phyloP scores from a whole-genome alignment of 2,329 filamentous ascomycete species.

The Daldinia eschscholtzii region DNA sequence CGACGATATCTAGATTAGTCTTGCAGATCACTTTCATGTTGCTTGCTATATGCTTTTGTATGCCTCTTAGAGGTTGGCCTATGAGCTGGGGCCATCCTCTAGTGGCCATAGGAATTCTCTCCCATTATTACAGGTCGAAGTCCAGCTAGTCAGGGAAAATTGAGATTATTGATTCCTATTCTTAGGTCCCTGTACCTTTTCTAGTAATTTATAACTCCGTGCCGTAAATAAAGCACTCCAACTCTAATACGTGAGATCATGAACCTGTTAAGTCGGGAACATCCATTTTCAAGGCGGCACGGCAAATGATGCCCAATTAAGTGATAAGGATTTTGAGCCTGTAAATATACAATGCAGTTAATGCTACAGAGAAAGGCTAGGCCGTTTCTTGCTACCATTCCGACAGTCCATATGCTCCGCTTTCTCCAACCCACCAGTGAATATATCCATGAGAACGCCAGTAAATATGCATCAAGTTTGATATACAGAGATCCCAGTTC shows the following conservation, averaged over 20 bases:
- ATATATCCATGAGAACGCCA: conserved; percentile 2
- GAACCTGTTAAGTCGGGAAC: background rate
- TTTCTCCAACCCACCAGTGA: background rate
- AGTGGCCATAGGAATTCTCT: background rate
- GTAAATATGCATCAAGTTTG: background rate
- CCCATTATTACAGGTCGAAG: background rate
- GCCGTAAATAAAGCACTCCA: background rate
- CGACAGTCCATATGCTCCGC: background rate
- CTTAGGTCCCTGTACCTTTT: background rate
- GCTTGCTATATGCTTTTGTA: background rate
- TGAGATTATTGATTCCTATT: background rate
- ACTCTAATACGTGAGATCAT: background rate
- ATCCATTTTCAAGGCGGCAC: too few relatives aligned
- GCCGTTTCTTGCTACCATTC: background rate
- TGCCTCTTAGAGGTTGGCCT: background rate
- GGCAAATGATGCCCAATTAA: too few relatives aligned
- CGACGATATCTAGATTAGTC: background rate
- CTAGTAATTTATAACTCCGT: background rate
- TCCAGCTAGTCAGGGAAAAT: background rate
- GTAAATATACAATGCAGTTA: background rate
- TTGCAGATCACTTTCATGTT: background rate
- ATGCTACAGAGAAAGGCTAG: background rate
- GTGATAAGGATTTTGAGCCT: background rate
- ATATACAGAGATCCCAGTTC: background rate
- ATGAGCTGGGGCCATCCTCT: background rate